Evolutionary conservation across 257 asterid species (phyloP).

Genomic region (Penstemon newberryi): DNA sequence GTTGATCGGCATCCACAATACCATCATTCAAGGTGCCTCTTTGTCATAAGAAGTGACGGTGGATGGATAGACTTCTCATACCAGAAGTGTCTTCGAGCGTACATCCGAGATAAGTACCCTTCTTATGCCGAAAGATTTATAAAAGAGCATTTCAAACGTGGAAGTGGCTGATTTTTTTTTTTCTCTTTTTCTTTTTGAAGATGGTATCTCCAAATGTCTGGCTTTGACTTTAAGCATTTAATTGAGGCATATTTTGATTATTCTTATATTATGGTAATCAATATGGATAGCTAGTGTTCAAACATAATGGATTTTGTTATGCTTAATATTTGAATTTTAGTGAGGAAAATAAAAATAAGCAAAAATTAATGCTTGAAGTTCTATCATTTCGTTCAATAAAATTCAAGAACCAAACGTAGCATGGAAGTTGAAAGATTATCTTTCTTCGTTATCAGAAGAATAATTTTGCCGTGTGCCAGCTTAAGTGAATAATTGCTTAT

Average conservation of each 20-base stretch:
- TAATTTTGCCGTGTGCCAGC: too few species aligned
- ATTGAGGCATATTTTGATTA: conserved; percentile 21
- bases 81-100: conserved; percentile 85
- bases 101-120: conserved; percentile 74
- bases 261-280: neutral
- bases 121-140: conserved; percentile 71
- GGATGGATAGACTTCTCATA: conserved; percentile 97
- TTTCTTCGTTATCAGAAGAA: too few species aligned
- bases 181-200: neutral
- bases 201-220: neutral
- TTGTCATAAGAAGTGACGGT: conserved; percentile 89
- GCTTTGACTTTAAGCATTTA: conserved; percentile 8
- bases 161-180: conserved; percentile 42
- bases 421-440: too few species aligned
- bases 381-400: too few species aligned
- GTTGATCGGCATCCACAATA: conserved; percentile 95
- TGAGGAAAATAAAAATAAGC: too few species aligned
- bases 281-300: conserved; percentile 21
- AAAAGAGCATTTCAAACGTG: conserved; percentile 69
- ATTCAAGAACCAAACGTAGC: too few species aligned
- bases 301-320: conserved; percentile 23
- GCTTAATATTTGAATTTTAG: neutral
- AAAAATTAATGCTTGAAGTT: too few species aligned
- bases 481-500: too few species aligned
- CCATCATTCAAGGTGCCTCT: conserved; percentile 81